Conservation (phyloP, 2,329 filamentous ascomycete genomes). For the Botrytis deweyae region DNA sequence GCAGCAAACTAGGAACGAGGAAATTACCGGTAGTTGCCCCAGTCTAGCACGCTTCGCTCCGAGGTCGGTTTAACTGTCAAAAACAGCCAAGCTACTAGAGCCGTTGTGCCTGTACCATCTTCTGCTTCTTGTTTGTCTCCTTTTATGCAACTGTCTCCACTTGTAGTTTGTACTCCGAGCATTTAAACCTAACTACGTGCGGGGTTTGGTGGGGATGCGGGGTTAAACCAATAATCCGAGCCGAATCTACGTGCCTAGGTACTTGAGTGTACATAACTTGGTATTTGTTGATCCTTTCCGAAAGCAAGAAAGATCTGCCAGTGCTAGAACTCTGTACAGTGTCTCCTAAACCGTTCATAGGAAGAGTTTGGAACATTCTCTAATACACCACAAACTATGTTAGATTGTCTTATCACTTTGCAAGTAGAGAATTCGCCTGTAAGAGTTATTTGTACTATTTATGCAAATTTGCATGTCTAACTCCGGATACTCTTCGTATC, state of each 20-base stretch:
- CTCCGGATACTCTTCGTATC: not conserved
- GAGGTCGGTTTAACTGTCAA: not conserved
- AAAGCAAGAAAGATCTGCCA: not conserved
- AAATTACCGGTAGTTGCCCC: not conserved
- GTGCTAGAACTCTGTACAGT: not conserved
- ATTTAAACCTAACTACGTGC: not conserved
- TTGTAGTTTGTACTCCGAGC: slow-evolving; percentile 4
- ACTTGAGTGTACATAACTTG: not conserved
- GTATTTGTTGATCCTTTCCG: not conserved
- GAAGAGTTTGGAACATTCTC: no score
- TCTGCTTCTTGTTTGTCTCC: not conserved
- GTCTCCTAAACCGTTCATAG: not conserved
- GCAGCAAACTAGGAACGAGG: not conserved
- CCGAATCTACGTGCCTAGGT: not conserved
- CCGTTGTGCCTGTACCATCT: not conserved
- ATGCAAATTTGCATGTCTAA: not conserved
- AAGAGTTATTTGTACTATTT: not conserved
- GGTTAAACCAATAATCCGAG: not conserved
- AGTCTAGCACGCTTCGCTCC: not conserved
- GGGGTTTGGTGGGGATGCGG: slow-evolving; percentile 11
- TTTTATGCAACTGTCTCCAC: not conserved
- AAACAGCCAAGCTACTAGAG: not conserved
- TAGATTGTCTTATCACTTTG: not conserved
- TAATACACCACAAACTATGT: not conserved
- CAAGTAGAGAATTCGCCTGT: not conserved